These are phyloP conservation scores for Sarcodon aspratus DNA, from an alignment of 768 basidiomycete species.

Conservation along the genomic window DNA sequence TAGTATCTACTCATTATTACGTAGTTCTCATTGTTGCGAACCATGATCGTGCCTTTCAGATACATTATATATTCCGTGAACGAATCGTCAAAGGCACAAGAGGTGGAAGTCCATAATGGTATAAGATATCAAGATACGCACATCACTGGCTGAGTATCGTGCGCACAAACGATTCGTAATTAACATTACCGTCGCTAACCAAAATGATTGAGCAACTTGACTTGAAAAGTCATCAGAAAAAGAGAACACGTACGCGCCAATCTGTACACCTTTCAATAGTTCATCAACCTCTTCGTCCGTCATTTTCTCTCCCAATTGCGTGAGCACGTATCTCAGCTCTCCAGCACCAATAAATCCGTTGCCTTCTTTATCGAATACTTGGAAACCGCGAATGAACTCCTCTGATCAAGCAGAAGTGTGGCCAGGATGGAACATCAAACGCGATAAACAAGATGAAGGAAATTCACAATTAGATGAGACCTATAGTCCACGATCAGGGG, in stretches of 20 bases:
- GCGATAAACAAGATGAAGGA: not conserved
- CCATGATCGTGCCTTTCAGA: too few relatives aligned
- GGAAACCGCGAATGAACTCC: slow-evolving; percentile 99
- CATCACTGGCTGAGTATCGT: slow-evolving; percentile 81
- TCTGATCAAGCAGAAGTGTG: slow-evolving; percentile 36
- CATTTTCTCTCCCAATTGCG: slow-evolving; percentile 98
- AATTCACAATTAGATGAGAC: not conserved
- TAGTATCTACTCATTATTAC: not conserved
- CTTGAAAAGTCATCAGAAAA: slow-evolving; percentile 2
- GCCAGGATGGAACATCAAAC: not conserved
- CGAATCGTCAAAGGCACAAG: not conserved
- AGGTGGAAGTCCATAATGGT: not conserved
- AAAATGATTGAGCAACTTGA: slow-evolving; percentile 2
- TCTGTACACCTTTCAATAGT: slow-evolving; percentile 89
- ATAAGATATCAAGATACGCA: not conserved
- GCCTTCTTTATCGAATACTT: slow-evolving; percentile 95
- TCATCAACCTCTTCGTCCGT: slow-evolving; percentile 96
- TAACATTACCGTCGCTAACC: slow-evolving; percentile 86
- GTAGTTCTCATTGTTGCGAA: not conserved
- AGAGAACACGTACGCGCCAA: slow-evolving; percentile 56
- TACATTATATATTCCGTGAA: too few relatives aligned
- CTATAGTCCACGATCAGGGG: not conserved
- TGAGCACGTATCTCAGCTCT: slow-evolving; percentile 71
- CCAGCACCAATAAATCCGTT: slow-evolving; percentile 89
- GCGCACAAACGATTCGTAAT: slow-evolving; percentile 95